Percentiles rank a stretch among this genome's conserved stretches.
Conservation (phyloP, 2,329 filamentous ascomycete genomes). For the Penicillium thymicola region DNA sequence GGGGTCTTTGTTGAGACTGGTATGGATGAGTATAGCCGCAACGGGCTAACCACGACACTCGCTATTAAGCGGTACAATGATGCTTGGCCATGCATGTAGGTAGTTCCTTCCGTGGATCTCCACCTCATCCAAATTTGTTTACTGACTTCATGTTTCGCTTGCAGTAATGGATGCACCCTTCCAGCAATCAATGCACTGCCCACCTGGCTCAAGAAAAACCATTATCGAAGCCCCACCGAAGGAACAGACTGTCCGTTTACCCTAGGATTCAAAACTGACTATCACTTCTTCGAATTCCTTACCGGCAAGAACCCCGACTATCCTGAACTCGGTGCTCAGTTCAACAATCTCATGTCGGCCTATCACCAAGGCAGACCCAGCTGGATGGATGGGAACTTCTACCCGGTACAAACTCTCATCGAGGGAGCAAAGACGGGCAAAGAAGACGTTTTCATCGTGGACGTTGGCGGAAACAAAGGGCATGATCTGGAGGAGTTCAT, state of each 20-base stretch:
- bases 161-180: slow-evolving; percentile 6
- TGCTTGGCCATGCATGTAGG: slow-evolving; percentile 17
- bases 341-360: slow-evolving; percentile 14
- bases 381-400: slow-evolving; percentile 11
- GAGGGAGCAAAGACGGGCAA: neutral
- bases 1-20: slow-evolving; percentile 17
- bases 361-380: slow-evolving; percentile 10
- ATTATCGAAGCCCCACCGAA: slow-evolving; percentile 7
- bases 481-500: slow-evolving; percentile 12
- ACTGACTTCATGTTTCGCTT: neutral
- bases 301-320: slow-evolving; percentile 6
- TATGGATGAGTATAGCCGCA: slow-evolving; percentile 13
- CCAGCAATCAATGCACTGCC: slow-evolving; percentile 2
- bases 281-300: slow-evolving; percentile 8
- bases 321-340: slow-evolving; percentile 8
- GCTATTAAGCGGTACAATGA: slow-evolving; percentile 15
- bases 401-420: neutral
- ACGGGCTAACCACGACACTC: slow-evolving; percentile 11
- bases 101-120: neutral
- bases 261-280: slow-evolving; percentile 3
- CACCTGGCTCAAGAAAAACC: slow-evolving; percentile 9
- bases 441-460: slow-evolving; percentile 8
- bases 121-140: too few relatives aligned
- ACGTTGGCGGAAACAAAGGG: slow-evolving; percentile 13
- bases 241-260: slow-evolving; percentile 8